Percentiles rank a stretch among this genome's conserved stretches.
phyloP scores from a whole-genome alignment of 2,329 filamentous ascomycete species.

The Cladosporium sp. region DNA sequence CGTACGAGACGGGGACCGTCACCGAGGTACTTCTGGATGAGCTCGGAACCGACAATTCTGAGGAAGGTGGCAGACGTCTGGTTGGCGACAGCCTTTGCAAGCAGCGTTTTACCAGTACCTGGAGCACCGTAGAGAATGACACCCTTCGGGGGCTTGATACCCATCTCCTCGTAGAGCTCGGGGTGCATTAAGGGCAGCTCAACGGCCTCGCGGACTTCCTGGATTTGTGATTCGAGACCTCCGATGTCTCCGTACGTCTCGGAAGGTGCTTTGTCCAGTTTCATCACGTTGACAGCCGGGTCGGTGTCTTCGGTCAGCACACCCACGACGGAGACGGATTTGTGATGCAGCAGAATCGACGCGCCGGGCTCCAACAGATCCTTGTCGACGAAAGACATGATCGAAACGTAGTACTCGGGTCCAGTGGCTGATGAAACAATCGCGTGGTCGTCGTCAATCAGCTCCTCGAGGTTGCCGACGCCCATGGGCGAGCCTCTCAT shows the following conservation, averaged over 20 bases:
- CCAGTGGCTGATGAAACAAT: conserved; percentile 97
- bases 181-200: conserved; percentile 93
- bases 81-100: conserved; percentile 97
- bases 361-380: conserved; percentile 94
- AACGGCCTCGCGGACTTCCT: conserved; percentile 95
- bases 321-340: conserved; percentile 95
- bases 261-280: conserved; percentile 96
- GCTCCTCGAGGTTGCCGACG: conserved; percentile 93
- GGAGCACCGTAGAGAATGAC: conserved; percentile 98
- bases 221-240: conserved; percentile 90
- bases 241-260: conserved; percentile 99
- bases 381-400: conserved; percentile 99
- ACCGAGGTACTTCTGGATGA: conserved; percentile 98
- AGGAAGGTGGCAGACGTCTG: conserved; percentile 98
- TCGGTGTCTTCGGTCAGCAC: conserved; percentile 96
- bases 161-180: conserved; percentile 99
- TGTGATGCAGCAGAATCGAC: conserved; percentile 93
- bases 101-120: conserved; percentile 91
- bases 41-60: conserved; percentile 91
- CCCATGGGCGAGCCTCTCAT: conserved; percentile 99
- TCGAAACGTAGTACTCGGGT: conserved; percentile 98
- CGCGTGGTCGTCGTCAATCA: conserved; percentile 98
- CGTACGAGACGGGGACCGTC: conserved; percentile 92
- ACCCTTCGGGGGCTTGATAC: conserved; percentile 98
- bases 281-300: conserved; percentile 96